Evolutionary conservation across 331 rosid species (phyloP).

Genomic region (Acacia concinna): DNA sequence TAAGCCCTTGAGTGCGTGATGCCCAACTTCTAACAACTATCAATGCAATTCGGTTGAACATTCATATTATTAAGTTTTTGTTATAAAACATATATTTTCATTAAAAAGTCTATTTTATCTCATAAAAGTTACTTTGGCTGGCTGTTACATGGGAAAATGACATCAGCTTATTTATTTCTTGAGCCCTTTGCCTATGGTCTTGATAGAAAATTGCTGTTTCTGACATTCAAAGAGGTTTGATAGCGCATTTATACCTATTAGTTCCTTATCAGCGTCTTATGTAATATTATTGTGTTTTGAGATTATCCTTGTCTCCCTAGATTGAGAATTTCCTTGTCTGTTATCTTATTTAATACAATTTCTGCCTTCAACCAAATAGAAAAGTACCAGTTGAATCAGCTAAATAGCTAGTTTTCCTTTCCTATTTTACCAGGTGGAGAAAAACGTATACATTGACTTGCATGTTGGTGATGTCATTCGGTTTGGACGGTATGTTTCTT

Average conservation of each 20-base stretch:
- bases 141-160: neutral
- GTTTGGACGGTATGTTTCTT: slow-evolving; percentile 76
- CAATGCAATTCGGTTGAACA: neutral
- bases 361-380: neutral
- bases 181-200: neutral
- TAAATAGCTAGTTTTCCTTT: slow-evolving; percentile 25
- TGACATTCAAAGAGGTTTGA: neutral
- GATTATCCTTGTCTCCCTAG: neutral
- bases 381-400: neutral
- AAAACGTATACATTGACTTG: slow-evolving; percentile 66
- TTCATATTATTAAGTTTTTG: neutral
- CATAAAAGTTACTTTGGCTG: neutral
- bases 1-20: neutral
- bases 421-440: slow-evolving; percentile 62
- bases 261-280: neutral
- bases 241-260: neutral
- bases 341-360: neutral
- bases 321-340: neutral
- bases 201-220: neutral
- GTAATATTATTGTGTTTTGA: neutral
- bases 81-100: neutral
- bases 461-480: slow-evolving; percentile 92
- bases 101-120: neutral
- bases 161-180: slow-evolving; percentile 1
- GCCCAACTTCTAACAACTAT: neutral